Evolutionary conservation across 768 basidiomycete species (phyloP), one percentile per base, ranked within the genome.

Genomic region (Rhodosporidiobolus odoratus): DNA sequence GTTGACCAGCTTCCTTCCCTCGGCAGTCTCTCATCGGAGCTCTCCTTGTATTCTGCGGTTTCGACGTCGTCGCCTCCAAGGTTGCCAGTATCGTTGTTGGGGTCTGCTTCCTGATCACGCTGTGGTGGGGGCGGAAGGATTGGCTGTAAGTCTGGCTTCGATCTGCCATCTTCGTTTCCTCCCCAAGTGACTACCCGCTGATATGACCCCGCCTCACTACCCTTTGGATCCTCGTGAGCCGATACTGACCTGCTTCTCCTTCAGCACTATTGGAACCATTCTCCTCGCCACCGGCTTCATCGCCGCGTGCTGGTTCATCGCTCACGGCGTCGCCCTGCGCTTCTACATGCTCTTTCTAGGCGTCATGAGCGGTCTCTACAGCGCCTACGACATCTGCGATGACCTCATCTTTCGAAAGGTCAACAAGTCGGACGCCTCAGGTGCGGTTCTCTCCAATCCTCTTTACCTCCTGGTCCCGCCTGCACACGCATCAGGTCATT

Each of bases 381-480:
- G 53, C 13, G 34, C 91, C 2, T 94, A 90, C 89, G 92, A 95
- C 75, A 88, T 95, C 59, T 62, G 52, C 27, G 75, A 76, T 67
- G 89, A 92, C 91, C 78, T 74, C 45, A 70, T 74, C 62, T 68
- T 73, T 27, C 72, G 76, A 27, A 78, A 78, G 63, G 86, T 90
- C 68, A 92, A 93, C 74, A 84, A 84, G 25, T 90, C 89, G 19
- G 92, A 93, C 76, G 92, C 92, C 1, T 87, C 87, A 10, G 86
- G 32, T 62, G 47, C 23, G 10, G 12, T 8, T 19, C 25, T 57
- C 19, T 25, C 6, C 47, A 23, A 66, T 2, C 16, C 86, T 90
- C 70, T 92, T 93, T 75, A 84, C 84, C n/a, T 90, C 89, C 92
- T 92, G n/a, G n/a, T n/a, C n/a, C n/a, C n/a, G n/a, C n/a, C n/a